phyloP scores from a whole-genome alignment of 2,329 filamentous ascomycete genomes.

The Alternaria postmessia region DNA sequence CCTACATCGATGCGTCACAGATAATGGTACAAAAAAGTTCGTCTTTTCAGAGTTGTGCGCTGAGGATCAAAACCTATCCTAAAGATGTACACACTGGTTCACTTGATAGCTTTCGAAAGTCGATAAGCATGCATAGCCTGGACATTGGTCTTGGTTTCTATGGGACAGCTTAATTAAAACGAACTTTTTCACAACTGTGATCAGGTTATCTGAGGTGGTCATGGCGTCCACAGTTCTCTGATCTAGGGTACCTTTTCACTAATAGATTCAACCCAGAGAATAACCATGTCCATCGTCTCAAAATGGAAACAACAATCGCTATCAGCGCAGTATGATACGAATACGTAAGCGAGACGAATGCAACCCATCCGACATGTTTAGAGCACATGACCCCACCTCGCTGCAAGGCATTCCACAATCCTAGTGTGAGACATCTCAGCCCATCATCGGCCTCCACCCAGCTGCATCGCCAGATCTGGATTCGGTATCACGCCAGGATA shows the following conservation, averaged over 20 bases:
- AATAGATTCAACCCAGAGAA: neutral
- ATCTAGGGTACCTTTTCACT: neutral
- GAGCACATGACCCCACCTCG: constrained; percentile 7
- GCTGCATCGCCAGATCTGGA: constrained; percentile 14
- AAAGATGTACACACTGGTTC: no score
- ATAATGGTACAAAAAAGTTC: no score
- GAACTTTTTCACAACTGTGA: no score
- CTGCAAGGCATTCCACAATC: constrained; percentile 1
- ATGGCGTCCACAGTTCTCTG: no score
- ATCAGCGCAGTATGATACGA: neutral
- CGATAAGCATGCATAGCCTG: no score
- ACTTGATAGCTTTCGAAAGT: no score
- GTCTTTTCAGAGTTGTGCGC: no score
- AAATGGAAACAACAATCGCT: neutral
- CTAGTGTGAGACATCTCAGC: neutral
- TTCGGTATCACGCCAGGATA: neutral
- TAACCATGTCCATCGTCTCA: neutral
- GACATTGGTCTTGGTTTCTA: no score
- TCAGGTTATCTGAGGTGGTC: neutral
- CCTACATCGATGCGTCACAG: neutral
- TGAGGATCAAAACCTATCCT: no score
- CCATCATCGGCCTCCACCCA: neutral
- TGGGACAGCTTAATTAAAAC: no score
- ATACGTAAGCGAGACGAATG: neutral
- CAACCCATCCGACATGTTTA: neutral